phyloP scores from a whole-genome alignment of 2,329 filamentous ascomycete genomes.

The Samsoniella hepiali region DNA sequence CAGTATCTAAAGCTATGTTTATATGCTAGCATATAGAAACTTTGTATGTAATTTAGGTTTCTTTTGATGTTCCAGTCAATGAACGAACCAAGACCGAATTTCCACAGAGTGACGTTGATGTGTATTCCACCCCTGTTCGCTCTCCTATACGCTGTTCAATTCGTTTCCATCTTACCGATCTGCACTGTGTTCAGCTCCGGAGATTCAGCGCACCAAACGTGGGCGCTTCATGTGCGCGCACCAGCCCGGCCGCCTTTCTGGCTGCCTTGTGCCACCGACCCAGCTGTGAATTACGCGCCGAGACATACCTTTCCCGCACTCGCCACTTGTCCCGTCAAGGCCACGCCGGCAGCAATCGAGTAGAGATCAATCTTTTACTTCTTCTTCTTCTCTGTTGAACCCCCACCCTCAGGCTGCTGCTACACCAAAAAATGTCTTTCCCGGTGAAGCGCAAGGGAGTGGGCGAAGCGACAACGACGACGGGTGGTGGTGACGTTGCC shows the following conservation, averaged over 20 bases:
- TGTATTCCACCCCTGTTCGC: too few relatives aligned
- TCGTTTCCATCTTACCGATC: background rate
- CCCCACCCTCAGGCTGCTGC: too few relatives aligned
- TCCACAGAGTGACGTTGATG: background rate
- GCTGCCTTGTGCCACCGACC: constrained; percentile 5
- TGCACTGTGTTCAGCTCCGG: too few relatives aligned
- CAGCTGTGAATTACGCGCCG: background rate
- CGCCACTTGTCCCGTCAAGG: background rate
- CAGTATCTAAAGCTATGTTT: too few relatives aligned
- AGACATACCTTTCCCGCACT: background rate
- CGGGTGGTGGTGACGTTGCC: background rate
- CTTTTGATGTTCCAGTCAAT: background rate
- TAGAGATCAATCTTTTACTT: too few relatives aligned
- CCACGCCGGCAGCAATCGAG: too few relatives aligned
- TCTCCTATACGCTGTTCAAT: background rate
- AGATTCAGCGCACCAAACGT: background rate
- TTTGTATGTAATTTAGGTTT: background rate
- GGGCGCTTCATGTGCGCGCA: background rate
- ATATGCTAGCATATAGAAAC: background rate
- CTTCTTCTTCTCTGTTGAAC: too few relatives aligned
- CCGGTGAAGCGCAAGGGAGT: background rate
- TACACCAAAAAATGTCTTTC: background rate
- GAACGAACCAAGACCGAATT: background rate
- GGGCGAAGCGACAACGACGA: too few relatives aligned
- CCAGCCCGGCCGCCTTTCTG: background rate